These are phyloP conservation scores for Psilocybe sp. DNA, from an alignment of 768 basidiomycete species.

Conservation along the genomic window DNA sequence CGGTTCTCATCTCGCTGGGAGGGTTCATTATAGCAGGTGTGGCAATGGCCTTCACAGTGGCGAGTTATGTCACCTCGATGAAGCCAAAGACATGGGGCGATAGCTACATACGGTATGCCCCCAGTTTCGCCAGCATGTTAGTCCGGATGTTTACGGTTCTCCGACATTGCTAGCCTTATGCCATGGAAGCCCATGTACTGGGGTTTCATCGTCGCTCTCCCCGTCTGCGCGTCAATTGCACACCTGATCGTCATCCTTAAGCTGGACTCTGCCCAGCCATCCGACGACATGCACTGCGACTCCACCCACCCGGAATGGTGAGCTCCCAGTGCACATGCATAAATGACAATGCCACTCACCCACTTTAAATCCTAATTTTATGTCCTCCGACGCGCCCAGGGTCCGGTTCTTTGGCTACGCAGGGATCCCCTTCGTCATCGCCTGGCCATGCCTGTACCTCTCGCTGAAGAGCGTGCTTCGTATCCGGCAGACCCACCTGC, in stretches of 20 bases:
- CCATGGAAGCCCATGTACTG: slow-evolving; percentile 45
- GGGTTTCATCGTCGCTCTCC: slow-evolving; percentile 45
- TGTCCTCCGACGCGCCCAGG: slow-evolving; percentile 33
- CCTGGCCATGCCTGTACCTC: slow-evolving; percentile 50
- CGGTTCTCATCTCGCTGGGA: slow-evolving; percentile 38
- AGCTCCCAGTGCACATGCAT: slow-evolving; percentile 8
- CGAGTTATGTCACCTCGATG: slow-evolving; percentile 35
- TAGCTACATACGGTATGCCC: slow-evolving; percentile 24
- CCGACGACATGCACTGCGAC: slow-evolving; percentile 59
- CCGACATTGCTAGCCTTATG: slow-evolving; percentile 33
- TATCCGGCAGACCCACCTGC: slow-evolving; percentile 31
- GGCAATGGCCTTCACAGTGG: slow-evolving; percentile 40
- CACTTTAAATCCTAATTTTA: background rate
- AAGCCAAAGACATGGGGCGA: slow-evolving; percentile 42
- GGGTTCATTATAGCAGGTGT: slow-evolving; percentile 44
- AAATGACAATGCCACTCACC: background rate
- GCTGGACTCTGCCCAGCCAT: slow-evolving; percentile 41
- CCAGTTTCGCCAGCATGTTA: slow-evolving; percentile 6
- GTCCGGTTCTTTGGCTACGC: slow-evolving; percentile 63
- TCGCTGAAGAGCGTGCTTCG: slow-evolving; percentile 41
- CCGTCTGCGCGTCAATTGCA: slow-evolving; percentile 39
- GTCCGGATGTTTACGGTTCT: background rate
- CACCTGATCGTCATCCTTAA: slow-evolving; percentile 42
- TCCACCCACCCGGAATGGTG: slow-evolving; percentile 58
- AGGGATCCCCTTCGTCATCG: slow-evolving; percentile 48